These are phyloP conservation scores for Vitis rupestris DNA, from an alignment of 164 flowering plant genomes.

Conservation along the genomic window DNA sequence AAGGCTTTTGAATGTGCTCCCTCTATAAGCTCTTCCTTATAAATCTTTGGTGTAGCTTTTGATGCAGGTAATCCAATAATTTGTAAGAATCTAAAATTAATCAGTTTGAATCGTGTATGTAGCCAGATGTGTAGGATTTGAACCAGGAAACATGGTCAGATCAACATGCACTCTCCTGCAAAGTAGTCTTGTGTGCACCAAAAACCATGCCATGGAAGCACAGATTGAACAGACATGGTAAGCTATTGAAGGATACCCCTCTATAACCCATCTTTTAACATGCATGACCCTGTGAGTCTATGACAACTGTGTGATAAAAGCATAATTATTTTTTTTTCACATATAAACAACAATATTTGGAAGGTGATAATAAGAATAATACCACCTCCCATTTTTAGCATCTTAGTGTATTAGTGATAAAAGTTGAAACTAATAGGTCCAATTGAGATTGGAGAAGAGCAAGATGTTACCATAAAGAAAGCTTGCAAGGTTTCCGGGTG, in stretches of 20 bases:
- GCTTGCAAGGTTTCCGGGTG: constrained; percentile 94
- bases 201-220: neutral
- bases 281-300: no score
- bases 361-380: neutral
- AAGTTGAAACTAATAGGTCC: neutral
- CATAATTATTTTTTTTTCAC: no score
- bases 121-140: no score
- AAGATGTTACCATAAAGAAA: constrained; percentile 80
- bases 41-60: no score
- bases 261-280: neutral
- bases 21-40: no score
- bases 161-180: neutral
- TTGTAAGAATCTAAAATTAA: no score
- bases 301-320: no score
- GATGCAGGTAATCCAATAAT: no score
- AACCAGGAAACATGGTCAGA: no score
- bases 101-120: no score
- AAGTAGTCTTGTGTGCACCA: neutral
- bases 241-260: neutral
- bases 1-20: neutral
- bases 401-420: neutral
- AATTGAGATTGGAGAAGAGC: neutral
- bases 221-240: neutral
- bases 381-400: neutral
- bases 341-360: no score